Conservation (phyloP, 2,329 filamentous ascomycete genomes). For the Magnaporthiopsis rhizophila region DNA sequence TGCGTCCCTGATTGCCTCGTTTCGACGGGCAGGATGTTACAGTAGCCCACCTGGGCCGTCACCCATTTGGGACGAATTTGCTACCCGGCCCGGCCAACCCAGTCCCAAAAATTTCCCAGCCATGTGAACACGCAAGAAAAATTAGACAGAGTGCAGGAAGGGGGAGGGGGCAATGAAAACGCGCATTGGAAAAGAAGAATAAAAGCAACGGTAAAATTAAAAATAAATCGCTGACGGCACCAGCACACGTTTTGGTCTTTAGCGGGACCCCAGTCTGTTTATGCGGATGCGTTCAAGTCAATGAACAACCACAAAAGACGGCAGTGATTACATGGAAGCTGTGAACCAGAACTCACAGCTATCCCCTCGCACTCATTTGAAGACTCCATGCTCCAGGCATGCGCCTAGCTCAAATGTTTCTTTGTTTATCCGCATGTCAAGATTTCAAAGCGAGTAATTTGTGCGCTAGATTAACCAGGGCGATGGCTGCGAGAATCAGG, state of each 20-base stretch:
- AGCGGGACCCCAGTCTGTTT: no score
- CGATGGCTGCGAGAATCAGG: background rate
- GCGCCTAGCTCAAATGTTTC: background rate
- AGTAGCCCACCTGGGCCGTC: background rate
- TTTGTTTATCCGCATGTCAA: background rate
- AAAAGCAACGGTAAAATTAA: background rate
- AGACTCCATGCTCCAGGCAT: background rate
- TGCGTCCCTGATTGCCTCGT: background rate
- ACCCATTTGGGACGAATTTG: background rate
- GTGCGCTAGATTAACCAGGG: background rate
- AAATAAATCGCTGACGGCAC: background rate
- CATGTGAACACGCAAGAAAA: background rate
- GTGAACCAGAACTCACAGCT: background rate
- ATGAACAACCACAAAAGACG: no score
- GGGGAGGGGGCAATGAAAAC: no score
- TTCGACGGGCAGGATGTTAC: background rate
- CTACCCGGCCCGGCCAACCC: background rate
- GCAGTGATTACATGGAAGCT: no score
- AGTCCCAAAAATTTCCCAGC: background rate
- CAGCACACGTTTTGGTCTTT: background rate
- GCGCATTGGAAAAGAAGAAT: background rate
- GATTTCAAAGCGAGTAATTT: background rate
- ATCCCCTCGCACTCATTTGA: background rate
- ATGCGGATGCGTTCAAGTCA: background rate
- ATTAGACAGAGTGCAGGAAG: background rate